Conservation (phyloP, 2,329 filamentous ascomycete species). For the Mycosphaerella sp. region DNA sequence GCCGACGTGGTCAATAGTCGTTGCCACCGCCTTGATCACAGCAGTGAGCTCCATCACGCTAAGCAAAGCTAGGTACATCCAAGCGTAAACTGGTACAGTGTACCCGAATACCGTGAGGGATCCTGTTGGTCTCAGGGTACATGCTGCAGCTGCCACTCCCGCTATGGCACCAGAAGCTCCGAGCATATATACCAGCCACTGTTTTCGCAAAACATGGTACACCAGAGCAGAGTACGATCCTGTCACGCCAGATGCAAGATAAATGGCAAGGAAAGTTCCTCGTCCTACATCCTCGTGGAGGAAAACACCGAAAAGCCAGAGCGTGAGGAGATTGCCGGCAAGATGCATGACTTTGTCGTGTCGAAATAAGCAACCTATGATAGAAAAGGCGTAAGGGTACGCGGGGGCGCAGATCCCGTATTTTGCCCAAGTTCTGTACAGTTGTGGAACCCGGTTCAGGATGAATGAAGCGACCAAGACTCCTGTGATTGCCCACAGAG, state of each 20-base stretch:
- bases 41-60: constrained; percentile 25
- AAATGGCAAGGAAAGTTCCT: constrained; percentile 63
- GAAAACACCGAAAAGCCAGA: constrained; percentile 61
- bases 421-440: constrained; percentile 62
- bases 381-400: constrained; percentile 55
- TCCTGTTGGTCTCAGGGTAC: constrained; percentile 36
- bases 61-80: constrained; percentile 38
- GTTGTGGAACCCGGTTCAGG: constrained; percentile 57
- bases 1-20: constrained; percentile 32
- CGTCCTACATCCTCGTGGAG: constrained; percentile 66
- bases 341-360: constrained; percentile 61
- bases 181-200: constrained; percentile 48
- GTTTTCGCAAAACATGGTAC: constrained; percentile 40
- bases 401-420: constrained; percentile 62
- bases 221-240: constrained; percentile 55
- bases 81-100: constrained; percentile 32
- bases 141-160: constrained; percentile 55
- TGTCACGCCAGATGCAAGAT: constrained; percentile 53
- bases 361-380: constrained; percentile 62
- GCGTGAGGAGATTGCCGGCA: constrained; percentile 56
- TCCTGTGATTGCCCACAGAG: constrained; percentile 57
- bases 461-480: constrained; percentile 53
- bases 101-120: constrained; percentile 28
- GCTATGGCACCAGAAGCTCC: constrained; percentile 63
- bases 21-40: constrained; percentile 22